Conservation (phyloP, 148 eudicot genomes). For the Fagopyrum tataricum region DNA sequence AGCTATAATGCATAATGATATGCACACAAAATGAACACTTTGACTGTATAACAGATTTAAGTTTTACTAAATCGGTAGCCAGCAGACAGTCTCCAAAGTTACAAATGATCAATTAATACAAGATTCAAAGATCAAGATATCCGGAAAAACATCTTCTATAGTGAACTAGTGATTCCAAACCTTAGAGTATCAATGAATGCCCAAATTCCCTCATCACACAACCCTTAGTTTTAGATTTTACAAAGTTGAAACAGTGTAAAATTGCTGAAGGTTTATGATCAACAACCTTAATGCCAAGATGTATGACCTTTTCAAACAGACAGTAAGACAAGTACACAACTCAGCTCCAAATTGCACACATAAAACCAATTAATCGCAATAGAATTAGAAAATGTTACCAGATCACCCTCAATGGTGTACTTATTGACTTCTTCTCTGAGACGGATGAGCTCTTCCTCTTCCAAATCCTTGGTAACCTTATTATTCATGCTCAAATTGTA, state of each 20-base stretch:
- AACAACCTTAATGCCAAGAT: background rate
- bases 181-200: background rate
- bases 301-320: background rate
- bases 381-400: conserved; percentile 25
- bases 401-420: conserved; percentile 67
- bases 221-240: background rate
- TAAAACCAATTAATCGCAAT: background rate
- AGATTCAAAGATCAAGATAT: background rate
- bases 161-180: background rate
- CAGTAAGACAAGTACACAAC: background rate
- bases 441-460: conserved; percentile 45
- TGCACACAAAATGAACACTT: too few species aligned
- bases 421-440: conserved; percentile 42
- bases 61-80: background rate
- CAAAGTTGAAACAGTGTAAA: background rate
- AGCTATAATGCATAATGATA: too few species aligned
- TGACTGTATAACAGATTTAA: background rate
- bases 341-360: background rate
- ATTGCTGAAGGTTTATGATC: background rate
- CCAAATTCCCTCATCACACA: background rate
- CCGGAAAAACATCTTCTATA: background rate
- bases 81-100: background rate
- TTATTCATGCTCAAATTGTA: conserved; percentile 45
- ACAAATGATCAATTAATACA: background rate
- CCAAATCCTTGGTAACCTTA: conserved; percentile 47